Evolutionary conservation across 1,284 basidiomycete species (phyloP).

Genomic region (Anthracocystis setariae): DNA sequence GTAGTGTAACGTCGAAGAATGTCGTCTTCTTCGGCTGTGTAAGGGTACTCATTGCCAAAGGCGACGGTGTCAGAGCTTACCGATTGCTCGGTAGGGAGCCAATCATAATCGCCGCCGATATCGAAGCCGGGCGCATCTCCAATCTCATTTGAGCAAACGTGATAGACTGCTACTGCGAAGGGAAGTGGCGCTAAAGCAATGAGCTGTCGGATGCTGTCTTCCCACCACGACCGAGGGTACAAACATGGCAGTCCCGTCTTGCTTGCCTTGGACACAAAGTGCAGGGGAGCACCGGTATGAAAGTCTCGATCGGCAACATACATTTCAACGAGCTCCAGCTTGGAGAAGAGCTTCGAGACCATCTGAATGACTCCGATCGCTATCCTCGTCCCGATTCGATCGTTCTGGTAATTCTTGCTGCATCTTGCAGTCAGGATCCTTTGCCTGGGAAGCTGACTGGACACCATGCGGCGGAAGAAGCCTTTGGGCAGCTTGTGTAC

Average conservation of each 20-base stretch:
- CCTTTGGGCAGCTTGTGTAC: constrained; percentile 28
- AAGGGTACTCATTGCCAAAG: constrained; percentile 24
- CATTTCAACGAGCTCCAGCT: constrained; percentile 30
- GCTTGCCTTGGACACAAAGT: constrained; percentile 37
- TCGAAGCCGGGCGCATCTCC: constrained; percentile 39
- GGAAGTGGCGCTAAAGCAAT: constrained; percentile 20
- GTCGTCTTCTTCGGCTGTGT: constrained; percentile 27
- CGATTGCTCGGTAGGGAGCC: constrained; percentile 9
- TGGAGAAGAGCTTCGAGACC: constrained; percentile 14
- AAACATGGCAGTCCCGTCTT: constrained; percentile 36
- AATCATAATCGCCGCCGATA: constrained; percentile 34
- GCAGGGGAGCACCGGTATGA: constrained; percentile 26
- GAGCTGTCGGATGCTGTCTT: constrained; percentile 11
- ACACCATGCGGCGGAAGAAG: constrained; percentile 29
- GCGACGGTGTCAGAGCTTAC: background rate
- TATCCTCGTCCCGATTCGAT: constrained; percentile 21
- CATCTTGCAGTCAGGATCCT: constrained; percentile 24
- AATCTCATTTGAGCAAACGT: constrained; percentile 31
- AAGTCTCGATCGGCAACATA: constrained; percentile 34
- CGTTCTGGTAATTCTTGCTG: constrained; percentile 46
- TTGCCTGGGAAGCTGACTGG: constrained; percentile 20
- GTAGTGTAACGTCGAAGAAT: constrained; percentile 24
- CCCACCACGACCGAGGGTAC: constrained; percentile 41
- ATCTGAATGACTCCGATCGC: constrained; percentile 18
- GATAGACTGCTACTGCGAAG: constrained; percentile 37